Base-by-base conservation (phyloP, 1,284 basidiomycete genomes). In the Apiotrichum akiyoshidainum region DNA sequence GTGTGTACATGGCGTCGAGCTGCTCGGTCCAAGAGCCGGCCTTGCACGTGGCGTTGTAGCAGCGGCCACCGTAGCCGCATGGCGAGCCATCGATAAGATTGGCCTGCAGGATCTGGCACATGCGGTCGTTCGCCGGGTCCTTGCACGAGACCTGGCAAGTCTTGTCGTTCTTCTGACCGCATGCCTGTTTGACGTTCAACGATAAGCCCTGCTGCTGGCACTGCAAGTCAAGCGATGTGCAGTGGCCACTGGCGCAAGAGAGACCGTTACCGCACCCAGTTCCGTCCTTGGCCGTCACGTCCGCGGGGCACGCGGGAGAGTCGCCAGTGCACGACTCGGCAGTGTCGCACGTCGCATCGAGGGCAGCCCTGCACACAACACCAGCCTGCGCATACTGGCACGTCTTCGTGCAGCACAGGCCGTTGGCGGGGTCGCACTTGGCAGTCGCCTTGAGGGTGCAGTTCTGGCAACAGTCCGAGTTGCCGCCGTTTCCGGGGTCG, bases 191-290 rank as follows among this genome's bases (percentile, higher is more conserved):
- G 50, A 93, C 80, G 55, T 83, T 83, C 80, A 92, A 81, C 17
- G 85, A 85, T 8, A 84, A 79, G 4, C 91, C 90, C 47, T 86
- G 83, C 40, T 79, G 82, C 73, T 85, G 83, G 73, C 92, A 96
- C 85, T 96, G 92, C 87, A 86, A 76, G 64, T 86, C 81, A 26
- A 87, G 77, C 22, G 87, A 89, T 17, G 92, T 94, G 77, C 92
- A 95, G 52, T 83, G 79, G 10, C 92, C 92, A 64, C 83, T 86
- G 0, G 92, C 90, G 76, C 92, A 94, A 21, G 83, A 81, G 37
- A 92, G 77, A 31, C 85, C 85, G 59, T 81, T 77, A 17, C 89
- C 89, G 68, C 89, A 90, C 55, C 80, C 82, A 77, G 68, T 73
- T 80, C 90, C 90, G 72, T 94, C 89, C 5, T 84, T 79, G 34